phyloP scores from a whole-genome alignment of 1,284 basidiomycete genomes.

The Melampsora larici-populina region DNA sequence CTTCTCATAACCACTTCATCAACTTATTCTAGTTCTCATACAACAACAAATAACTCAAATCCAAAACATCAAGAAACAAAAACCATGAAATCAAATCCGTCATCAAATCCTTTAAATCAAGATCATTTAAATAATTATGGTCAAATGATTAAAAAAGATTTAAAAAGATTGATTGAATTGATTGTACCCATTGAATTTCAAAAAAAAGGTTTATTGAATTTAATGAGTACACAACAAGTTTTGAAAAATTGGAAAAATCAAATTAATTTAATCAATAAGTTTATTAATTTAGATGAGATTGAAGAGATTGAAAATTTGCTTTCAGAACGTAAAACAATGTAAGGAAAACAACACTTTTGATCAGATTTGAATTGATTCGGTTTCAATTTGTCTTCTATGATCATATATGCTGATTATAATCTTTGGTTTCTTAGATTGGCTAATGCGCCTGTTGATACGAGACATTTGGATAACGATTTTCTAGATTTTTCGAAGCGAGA shows the following conservation, averaged over 20 bases:
- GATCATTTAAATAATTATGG: constrained; percentile 5
- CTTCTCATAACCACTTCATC: constrained; percentile 48
- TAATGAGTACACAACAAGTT: constrained; percentile 19
- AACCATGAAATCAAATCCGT: no score
- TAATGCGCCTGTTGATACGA: not conserved
- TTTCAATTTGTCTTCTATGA: no score
- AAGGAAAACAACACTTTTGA: not conserved
- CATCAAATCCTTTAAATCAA: not conserved
- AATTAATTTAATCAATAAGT: constrained; percentile 3
- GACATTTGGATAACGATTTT: constrained; percentile 5
- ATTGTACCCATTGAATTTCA: constrained; percentile 16
- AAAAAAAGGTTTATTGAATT: constrained; percentile 16
- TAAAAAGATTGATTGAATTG: constrained; percentile 8
- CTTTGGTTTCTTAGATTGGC: constrained; percentile 7
- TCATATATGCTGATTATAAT: no score
- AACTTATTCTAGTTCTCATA: constrained; percentile 31
- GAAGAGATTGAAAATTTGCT: constrained; percentile 9
- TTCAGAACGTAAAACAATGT: constrained; percentile 17
- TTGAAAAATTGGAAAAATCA: constrained; percentile 29
- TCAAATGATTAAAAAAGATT: no score
- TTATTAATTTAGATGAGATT: not conserved
- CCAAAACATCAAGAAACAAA: no score
- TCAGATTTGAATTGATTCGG: no score
- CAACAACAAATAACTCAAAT: constrained; percentile 16
- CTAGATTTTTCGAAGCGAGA: constrained; percentile 44